Evolutionary conservation across 495 filamentous ascomycete species (phyloP).

Genomic region (Acidiella bohemica): DNA sequence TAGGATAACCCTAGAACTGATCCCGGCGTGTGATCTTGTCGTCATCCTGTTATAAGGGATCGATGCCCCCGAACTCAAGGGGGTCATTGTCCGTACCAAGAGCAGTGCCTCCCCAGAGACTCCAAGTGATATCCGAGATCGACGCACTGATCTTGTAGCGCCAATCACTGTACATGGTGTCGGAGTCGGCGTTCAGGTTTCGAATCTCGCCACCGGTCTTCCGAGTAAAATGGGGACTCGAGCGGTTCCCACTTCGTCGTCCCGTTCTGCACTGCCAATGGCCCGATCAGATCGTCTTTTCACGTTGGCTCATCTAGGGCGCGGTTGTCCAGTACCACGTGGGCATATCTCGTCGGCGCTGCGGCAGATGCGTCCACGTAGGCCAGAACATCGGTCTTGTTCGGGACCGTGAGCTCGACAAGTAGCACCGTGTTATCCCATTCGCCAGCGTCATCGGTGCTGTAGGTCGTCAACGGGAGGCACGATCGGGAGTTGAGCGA

Average conservation of each 20-base stretch:
- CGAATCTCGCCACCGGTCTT: constrained; percentile 22
- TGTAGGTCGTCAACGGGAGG: no score
- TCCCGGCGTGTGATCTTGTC: constrained; percentile 33
- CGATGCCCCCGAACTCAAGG: constrained; percentile 29
- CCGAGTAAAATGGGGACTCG: constrained; percentile 31
- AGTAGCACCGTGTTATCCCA: constrained; percentile 20
- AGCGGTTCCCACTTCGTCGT: constrained; percentile 30
- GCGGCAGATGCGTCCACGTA: constrained; percentile 31
- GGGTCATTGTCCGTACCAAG: constrained; percentile 28
- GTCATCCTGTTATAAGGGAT: constrained; percentile 32
- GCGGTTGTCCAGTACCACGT: constrained; percentile 32
- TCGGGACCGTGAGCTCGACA: constrained; percentile 38
- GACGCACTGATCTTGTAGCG: constrained; percentile 20
- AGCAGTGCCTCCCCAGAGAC: constrained; percentile 27
- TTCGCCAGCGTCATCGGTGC: constrained; percentile 7
- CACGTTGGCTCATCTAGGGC: constrained; percentile 32
- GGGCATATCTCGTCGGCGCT: constrained; percentile 34
- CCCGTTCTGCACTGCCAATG: constrained; percentile 32
- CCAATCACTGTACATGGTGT: constrained; percentile 19
- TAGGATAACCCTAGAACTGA: constrained; percentile 29
- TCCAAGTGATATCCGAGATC: constrained; percentile 28
- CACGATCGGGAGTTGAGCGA: no score
- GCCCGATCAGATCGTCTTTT: constrained; percentile 34
- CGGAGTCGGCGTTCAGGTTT: constrained; percentile 30
- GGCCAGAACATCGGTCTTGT: constrained; percentile 37